Percentiles rank a stretch among this genome's conserved stretches.
These are phyloP conservation scores for Plasmodium adleri DNA, from an alignment of 169 alveolate genomes.

Conservation along the genomic window DNA sequence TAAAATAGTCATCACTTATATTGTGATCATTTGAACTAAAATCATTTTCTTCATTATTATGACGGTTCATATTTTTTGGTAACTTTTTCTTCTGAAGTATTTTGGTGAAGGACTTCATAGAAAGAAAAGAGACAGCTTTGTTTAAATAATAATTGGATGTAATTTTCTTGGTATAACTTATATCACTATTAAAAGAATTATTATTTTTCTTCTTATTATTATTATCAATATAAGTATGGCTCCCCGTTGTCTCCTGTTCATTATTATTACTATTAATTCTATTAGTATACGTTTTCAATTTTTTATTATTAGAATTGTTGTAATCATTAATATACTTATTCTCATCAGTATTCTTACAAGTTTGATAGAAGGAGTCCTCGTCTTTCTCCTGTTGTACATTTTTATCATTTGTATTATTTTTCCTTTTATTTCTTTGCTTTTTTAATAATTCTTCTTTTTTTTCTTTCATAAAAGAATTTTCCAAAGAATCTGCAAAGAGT, in stretches of 20 bases:
- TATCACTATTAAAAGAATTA: not conserved
- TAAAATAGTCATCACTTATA: slow-evolving; percentile 59
- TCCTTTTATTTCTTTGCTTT: slow-evolving; percentile 7
- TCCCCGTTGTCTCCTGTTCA: too few species aligned
- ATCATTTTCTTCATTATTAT: slow-evolving; percentile 5
- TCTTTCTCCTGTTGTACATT: not conserved
- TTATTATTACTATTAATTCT: too few species aligned
- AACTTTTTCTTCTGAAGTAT: slow-evolving; percentile 6
- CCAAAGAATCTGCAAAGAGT: slow-evolving; percentile 51
- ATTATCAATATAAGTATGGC: not conserved
- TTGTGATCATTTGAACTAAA: not conserved
- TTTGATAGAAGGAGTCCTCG: too few species aligned
- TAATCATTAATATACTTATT: not conserved
- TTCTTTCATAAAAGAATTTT: slow-evolving; percentile 35
- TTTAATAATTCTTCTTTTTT: slow-evolving; percentile 57
- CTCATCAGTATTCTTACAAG: not conserved
- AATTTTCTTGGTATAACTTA: not conserved
- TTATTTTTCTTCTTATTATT: not conserved
- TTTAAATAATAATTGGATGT: slow-evolving; percentile 2
- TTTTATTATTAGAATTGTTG: too few species aligned
- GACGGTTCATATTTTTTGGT: not conserved
- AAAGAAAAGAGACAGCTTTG: slow-evolving; percentile 52
- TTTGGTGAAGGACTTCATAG: slow-evolving; percentile 39
- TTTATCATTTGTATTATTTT: not conserved
- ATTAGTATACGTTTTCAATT: too few species aligned